Conservation (phyloP, 225 moss, liverwort and hornwort species). For the Straminergon stramineum region DNA sequence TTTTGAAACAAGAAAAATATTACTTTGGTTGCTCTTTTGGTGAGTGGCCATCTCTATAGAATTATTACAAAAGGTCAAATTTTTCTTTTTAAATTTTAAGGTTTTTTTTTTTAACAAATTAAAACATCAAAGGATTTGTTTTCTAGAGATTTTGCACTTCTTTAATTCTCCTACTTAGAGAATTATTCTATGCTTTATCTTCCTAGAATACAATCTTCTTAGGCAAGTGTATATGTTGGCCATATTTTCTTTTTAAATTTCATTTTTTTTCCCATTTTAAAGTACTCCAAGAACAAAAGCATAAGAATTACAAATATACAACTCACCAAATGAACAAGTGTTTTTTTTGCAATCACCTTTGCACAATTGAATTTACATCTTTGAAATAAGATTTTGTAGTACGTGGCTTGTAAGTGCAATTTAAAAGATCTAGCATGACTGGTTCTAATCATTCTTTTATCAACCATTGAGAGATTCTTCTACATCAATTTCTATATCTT, state of each 20-base stretch:
- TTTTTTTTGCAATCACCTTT: background rate
- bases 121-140: accelerated
- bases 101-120: too few species aligned
- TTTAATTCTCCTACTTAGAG: background rate
- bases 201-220: background rate
- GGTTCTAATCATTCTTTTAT: background rate
- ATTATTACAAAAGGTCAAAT: accelerated
- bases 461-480: background rate
- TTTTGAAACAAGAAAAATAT: background rate
- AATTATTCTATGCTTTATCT: background rate
- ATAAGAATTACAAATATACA: too few species aligned
- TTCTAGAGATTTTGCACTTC: background rate
- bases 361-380: background rate
- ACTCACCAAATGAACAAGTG: background rate
- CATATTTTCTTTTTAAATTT: background rate
- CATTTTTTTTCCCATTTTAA: background rate
- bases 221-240: background rate
- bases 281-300: background rate
- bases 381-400: background rate
- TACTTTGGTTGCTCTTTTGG: background rate
- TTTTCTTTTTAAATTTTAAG: too few species aligned
- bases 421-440: background rate
- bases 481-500: background rate
- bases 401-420: background rate
- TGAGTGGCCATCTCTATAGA: accelerated